Evolutionary conservation across 495 filamentous ascomycete genomes (phyloP).

Genomic region (Glarea lozoyensis): DNA sequence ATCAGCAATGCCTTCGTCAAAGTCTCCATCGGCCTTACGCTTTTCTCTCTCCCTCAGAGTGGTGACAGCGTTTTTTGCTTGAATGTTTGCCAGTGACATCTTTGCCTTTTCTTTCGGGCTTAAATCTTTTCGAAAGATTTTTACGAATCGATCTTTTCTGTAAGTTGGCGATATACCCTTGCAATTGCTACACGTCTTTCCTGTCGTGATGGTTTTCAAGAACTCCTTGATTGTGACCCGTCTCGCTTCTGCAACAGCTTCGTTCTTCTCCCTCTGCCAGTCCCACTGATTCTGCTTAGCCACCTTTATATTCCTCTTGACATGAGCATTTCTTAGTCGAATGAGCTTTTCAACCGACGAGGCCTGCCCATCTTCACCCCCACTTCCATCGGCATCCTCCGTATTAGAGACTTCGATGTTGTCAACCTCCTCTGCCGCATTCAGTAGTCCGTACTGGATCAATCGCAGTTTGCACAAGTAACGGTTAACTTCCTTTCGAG

Average conservation of each 20-base stretch:
- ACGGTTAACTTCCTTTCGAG: conserved; percentile 60
- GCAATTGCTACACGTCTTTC: conserved; percentile 67
- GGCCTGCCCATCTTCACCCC: conserved; percentile 22
- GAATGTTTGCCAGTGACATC: conserved; percentile 63
- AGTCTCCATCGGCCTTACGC: conserved; percentile 23
- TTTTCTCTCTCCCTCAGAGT: conserved; percentile 19
- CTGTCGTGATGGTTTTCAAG: conserved; percentile 52
- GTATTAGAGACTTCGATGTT: conserved; percentile 34
- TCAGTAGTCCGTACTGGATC: conserved; percentile 73
- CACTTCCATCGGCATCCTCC: conserved; percentile 25
- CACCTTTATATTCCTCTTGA: conserved; percentile 51
- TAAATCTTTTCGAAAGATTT: conserved; percentile 85
- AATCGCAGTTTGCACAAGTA: conserved; percentile 80
- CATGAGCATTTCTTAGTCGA: conserved; percentile 58
- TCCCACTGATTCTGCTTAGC: conserved; percentile 14
- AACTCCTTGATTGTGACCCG: conserved; percentile 72
- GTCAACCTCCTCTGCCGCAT: conserved; percentile 62
- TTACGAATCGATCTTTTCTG: conserved; percentile 77
- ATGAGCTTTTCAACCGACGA: conserved; percentile 46
- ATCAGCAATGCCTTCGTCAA: conserved; percentile 62
- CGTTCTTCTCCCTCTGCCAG: conserved; percentile 56
- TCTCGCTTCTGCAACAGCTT: conserved; percentile 68
- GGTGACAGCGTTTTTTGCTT: conserved; percentile 50
- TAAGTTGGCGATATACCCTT: conserved; percentile 64
- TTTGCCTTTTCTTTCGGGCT: conserved; percentile 57